A percentile compares a stretch with the other conserved stretches of the same genome.
These are phyloP conservation scores for Neurospora sp. DNA, from an alignment of 495 filamentous ascomycete genomes.

Conservation along the genomic window DNA sequence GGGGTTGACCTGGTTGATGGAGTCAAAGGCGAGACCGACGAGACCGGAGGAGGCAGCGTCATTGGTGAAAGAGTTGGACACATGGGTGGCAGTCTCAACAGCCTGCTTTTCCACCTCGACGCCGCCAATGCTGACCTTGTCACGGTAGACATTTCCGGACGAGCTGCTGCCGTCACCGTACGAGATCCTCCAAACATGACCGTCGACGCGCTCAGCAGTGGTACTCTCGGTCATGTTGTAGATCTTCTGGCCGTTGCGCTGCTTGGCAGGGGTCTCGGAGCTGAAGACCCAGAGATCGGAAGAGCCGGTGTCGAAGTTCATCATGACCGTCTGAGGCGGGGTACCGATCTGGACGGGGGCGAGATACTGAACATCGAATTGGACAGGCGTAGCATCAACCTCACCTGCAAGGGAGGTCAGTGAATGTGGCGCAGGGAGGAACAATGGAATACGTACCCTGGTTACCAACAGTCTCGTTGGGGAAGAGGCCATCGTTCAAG, in stretches of 20 bases:
- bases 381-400: conserved; percentile 25
- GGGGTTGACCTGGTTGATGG: conserved; percentile 61
- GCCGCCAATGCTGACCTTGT: conserved; percentile 66
- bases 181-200: conserved; percentile 53
- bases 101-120: conserved; percentile 57
- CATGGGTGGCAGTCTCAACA: conserved; percentile 56
- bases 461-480: conserved; percentile 5
- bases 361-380: conserved; percentile 60
- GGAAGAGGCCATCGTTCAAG: not conserved
- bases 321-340: conserved; percentile 54
- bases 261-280: conserved; percentile 31
- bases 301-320: conserved; percentile 71
- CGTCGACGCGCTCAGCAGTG: conserved; percentile 39
- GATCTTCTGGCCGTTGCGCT: conserved; percentile 41
- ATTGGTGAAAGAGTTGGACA: conserved; percentile 53
- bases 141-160: conserved; percentile 59
- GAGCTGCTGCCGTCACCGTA: conserved; percentile 69
- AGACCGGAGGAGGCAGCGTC: conserved; percentile 57
- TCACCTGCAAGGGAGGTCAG: conserved; percentile 17
- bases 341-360: conserved; percentile 59
- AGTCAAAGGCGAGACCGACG: conserved; percentile 64
- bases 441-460: conserved; percentile 3
- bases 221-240: conserved; percentile 45
- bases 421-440: not conserved
- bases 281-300: conserved; percentile 59